A percentile compares a stretch with the other conserved stretches of the same genome.
Evolutionary conservation across 2,329 filamentous ascomycete species (phyloP).

Genomic region (Huntiella omanensis): DNA sequence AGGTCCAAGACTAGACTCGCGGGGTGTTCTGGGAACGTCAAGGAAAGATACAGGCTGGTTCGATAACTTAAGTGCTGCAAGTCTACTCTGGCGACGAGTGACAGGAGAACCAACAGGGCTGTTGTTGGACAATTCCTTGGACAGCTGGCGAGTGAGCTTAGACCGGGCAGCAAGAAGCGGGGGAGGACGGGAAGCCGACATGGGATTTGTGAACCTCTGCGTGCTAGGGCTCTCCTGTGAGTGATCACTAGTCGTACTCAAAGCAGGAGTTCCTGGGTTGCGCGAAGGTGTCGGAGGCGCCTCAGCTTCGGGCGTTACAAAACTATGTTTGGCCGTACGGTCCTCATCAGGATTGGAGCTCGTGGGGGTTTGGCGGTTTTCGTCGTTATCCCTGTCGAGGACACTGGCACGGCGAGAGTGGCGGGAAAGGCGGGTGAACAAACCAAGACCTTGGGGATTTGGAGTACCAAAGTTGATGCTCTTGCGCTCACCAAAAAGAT

Average conservation of each 20-base stretch:
- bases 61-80: constrained; percentile 8
- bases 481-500: constrained; percentile 24
- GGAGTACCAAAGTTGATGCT: constrained; percentile 27
- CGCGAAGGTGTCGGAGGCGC: constrained; percentile 77
- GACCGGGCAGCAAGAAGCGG: constrained; percentile 20
- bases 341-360: constrained; percentile 2
- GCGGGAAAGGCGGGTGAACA: constrained; percentile 41
- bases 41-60: constrained; percentile 6
- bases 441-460: constrained; percentile 39
- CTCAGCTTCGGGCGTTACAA: constrained; percentile 28
- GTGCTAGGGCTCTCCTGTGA: constrained; percentile 29
- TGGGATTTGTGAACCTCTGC: constrained; percentile 23
- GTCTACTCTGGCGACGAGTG: constrained; percentile 6
- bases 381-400: constrained; percentile 63
- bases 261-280: constrained; percentile 39
- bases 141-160: constrained; percentile 16
- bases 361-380: constrained; percentile 28
- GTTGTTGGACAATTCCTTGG: constrained; percentile 11
- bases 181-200: constrained; percentile 20
- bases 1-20: constrained; percentile 52
- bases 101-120: constrained; percentile 3
- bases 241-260: constrained; percentile 21
- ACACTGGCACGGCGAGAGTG: constrained; percentile 46
- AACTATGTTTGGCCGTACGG: background rate
- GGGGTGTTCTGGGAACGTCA: constrained; percentile 52